Base-by-base conservation (phyloP, 2,329 filamentous ascomycete species). In the Xylariales sp. region DNA sequence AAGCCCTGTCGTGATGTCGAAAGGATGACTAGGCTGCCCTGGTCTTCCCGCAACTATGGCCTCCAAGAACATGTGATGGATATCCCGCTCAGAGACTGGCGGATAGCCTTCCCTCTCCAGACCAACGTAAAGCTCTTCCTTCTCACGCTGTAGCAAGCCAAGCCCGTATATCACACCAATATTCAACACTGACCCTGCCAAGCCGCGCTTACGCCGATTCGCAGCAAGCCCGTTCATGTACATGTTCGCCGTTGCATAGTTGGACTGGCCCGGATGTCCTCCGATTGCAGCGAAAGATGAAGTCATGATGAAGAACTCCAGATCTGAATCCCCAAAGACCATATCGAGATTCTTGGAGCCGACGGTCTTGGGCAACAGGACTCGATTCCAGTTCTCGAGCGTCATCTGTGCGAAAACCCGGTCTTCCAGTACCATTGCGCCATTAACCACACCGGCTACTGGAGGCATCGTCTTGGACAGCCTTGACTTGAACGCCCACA, bases 31-130 rank as follows among this genome's bases (percentile, higher is more conserved):
- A 4, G 31, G 5, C 4, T 14, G 10, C n/a, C 20, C 43, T 0
- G 66, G 64, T 5, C 54, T 58, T 4, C 71, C 70, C 0, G 64
- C 62, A 1, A 61, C 52, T 19, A 78, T 66, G 4, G 71, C 71
- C 50, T 77, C 71, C 7, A 73, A 60, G 45, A 77, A 71, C 58
- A 72, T 65, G 47, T 72, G 66, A 47, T 75, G 70, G 12, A 76
- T 51, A 40, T 75, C 71, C 3, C 63, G 59, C 52, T 77, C 73
- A 3, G 72, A 73, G 10, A 76, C 62, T 25, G 67, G 66, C 40
- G 64, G 66, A 42, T 70, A 71, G 5, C 67, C 65, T 10, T 71
- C 66, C 4, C 64, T 53, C 56, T 67, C 64, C 0, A 71, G 59
- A 2, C 63, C 62, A 1, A 49, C 48, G 43, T 71, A 71, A 3